These are phyloP conservation scores for Mycogone perniciosa DNA, from an alignment of 2,329 filamentous ascomycete species.

Conservation along the genomic window DNA sequence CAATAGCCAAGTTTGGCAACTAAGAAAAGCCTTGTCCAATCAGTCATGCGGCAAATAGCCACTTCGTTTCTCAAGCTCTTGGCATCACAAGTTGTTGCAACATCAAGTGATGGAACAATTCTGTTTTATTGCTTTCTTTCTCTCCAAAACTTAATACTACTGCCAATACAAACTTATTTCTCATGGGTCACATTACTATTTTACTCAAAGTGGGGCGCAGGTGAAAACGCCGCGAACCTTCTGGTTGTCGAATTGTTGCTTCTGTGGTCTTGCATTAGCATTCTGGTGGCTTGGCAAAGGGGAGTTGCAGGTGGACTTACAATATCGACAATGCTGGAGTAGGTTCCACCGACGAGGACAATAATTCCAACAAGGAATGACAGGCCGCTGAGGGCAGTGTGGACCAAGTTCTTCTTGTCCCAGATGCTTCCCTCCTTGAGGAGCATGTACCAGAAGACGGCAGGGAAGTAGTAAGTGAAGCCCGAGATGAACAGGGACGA, in stretches of 20 bases:
- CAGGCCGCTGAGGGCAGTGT: slow-evolving; percentile 18
- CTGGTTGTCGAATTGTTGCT: slow-evolving; percentile 9
- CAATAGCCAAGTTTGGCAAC: not conserved
- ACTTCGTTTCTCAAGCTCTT: too few species aligned
- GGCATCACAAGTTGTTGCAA: not conserved
- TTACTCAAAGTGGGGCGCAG: slow-evolving; percentile 11
- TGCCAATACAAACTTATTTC: too few species aligned
- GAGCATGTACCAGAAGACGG: slow-evolving; percentile 36
- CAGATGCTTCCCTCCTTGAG: slow-evolving; percentile 22
- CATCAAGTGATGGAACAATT: not conserved
- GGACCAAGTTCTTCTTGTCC: slow-evolving; percentile 21
- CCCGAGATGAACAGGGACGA: slow-evolving; percentile 43
- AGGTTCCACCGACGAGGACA: slow-evolving; percentile 21
- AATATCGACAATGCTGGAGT: slow-evolving; percentile 22
- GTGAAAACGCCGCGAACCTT: slow-evolving; percentile 12
- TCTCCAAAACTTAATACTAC: too few species aligned
- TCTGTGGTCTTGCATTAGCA: slow-evolving; percentile 11
- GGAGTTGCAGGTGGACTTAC: slow-evolving; percentile 13
- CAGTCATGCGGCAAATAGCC: not conserved
- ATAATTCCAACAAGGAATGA: slow-evolving; percentile 22
- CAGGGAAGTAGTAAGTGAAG: slow-evolving; percentile 31
- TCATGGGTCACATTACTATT: not conserved
- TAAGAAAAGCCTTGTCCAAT: not conserved
- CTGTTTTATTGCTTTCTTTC: too few species aligned
- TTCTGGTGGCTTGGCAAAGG: too few species aligned